phyloP scores from a whole-genome alignment of 2,329 filamentous ascomycete species.

The Magnaporthiopsis rhizophila region DNA sequence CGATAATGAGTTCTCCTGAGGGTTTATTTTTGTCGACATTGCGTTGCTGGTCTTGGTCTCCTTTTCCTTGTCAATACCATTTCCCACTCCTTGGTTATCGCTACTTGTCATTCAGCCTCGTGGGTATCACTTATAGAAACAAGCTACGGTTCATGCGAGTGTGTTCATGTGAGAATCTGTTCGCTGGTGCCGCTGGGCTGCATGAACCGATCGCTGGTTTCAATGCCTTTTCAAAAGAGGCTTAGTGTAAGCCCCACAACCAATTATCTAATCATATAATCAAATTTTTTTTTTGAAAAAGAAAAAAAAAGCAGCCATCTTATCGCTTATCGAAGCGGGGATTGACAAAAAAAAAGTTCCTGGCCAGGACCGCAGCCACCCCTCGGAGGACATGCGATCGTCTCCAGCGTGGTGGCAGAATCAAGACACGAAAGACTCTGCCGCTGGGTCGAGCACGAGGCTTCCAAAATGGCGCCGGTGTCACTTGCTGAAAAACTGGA shows the following conservation, averaged over 20 bases:
- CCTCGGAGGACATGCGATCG: background rate
- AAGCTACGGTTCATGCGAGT: too few species aligned
- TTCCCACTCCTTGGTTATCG: background rate
- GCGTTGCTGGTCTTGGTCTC: background rate
- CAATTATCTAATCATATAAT: too few species aligned
- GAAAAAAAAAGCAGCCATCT: background rate
- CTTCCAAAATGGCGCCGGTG: constrained; percentile 2
- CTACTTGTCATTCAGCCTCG: background rate
- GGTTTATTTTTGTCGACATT: background rate
- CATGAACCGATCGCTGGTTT: too few species aligned
- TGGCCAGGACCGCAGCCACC: background rate
- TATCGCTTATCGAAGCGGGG: background rate
- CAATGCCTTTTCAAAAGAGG: too few species aligned
- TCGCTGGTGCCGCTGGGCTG: too few species aligned
- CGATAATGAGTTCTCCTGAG: constrained; percentile 28
- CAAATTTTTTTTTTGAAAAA: too few species aligned
- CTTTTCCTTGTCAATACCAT: constrained; percentile 5
- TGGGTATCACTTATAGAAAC: background rate
- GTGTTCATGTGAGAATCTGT: too few species aligned
- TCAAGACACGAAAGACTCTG: background rate
- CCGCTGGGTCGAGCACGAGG: background rate
- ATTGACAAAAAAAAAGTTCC: background rate
- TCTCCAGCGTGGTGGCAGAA: background rate
- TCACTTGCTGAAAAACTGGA: constrained; percentile 10
- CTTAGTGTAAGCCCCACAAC: too few species aligned